Conservation (phyloP, 176 grass and related monocot genomes). For the Lolium rigidum region DNA sequence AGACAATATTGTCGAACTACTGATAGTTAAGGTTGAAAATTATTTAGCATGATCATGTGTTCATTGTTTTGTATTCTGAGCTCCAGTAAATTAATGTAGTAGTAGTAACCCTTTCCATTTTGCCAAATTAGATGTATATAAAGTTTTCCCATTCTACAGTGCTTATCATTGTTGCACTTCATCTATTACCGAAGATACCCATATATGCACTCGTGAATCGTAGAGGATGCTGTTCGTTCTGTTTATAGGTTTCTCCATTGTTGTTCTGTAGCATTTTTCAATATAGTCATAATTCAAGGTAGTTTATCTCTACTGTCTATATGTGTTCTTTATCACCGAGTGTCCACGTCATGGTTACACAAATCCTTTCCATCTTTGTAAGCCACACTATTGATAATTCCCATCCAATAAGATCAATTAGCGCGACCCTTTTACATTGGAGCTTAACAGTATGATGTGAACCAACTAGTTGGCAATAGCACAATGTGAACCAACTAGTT, state of each 20-base stretch:
- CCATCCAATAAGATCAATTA: neutral
- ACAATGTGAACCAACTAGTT: neutral
- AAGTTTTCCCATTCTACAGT: neutral
- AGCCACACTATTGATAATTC: neutral
- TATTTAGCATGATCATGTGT: neutral
- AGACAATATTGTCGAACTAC: neutral
- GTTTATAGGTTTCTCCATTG: neutral
- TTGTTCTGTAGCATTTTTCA: neutral
- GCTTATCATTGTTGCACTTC: neutral
- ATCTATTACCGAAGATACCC: neutral
- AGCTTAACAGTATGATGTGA: neutral
- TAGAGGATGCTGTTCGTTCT: conserved; percentile 1
- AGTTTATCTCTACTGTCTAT: neutral
- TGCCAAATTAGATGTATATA: neutral
- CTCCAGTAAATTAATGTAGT: neutral
- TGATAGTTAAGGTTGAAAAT: neutral
- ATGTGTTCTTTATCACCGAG: conserved; percentile 7
- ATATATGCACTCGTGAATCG: neutral
- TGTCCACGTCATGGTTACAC: neutral
- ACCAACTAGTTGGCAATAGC: neutral
- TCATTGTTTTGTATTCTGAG: neutral
- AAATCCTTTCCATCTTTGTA: neutral
- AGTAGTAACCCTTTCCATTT: neutral
- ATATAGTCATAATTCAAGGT: neutral
- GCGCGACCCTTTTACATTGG: conserved; percentile 10